Evolutionary conservation across 306 rosid species (phyloP), one percentile per base, ranked within the genome.

Genomic region (Datisca glomerata): DNA sequence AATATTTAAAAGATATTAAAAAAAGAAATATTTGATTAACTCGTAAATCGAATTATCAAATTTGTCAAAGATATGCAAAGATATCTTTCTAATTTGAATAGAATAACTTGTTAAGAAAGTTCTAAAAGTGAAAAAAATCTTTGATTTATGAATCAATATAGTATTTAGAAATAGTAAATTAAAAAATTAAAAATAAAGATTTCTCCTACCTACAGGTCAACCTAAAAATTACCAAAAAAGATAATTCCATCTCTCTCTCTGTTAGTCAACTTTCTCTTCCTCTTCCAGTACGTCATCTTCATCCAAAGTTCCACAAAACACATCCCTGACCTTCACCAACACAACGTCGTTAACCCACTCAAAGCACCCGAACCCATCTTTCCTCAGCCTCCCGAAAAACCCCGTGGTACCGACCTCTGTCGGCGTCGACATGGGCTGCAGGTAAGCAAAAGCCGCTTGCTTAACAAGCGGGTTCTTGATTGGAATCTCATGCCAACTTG

Each of bases 371-470:
- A 51, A 22, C 6, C 51, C 47, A 20, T 49, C 43, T 1, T 56
- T 53, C 52, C 28, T 57, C n/a, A 80, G 53, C 20, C 1, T 41
- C 1, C 43, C 51, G 5, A 60, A 2, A 0, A 70, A 16, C 4
- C 70, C 64, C 11, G 39, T 51, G 12, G 21, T 27, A 0, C 21
- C 29, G 6, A 57, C 34, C 28, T 47, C 44, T 9, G 39, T 33
- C 14, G 66, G 65, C 4, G 64, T 24, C 7, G 70, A 56, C 72
- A 71, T 70, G 13, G 83, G 86, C 55, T 63, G 73, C 7, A 84
- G 78, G 45, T 84, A 84, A 9, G 86, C 75, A 18, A 76, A 18
- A 9, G 83, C 92, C 7, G 94, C 94, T n/a, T 70, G 76, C 49
- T 76, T 79, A 3, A 84, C 70, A 0, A 84, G 76, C 0, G 71